phyloP scores from a whole-genome alignment of 2,329 filamentous ascomycete genomes.

The Pseudogymnoascus pannorum region DNA sequence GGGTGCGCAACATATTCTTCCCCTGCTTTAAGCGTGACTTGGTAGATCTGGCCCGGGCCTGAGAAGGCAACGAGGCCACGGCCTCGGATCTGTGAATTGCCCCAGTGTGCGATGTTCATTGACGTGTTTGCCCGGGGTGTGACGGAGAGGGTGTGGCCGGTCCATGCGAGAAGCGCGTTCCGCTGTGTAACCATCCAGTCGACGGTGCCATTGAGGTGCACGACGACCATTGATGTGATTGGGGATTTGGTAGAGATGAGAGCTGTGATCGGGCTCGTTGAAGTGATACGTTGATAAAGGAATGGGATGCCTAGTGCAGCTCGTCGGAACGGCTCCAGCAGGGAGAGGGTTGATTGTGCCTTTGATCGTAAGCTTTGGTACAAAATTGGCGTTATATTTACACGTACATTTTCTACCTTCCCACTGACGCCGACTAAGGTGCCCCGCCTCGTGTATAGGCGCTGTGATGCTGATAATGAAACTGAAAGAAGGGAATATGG shows the following conservation, averaged over 20 bases:
- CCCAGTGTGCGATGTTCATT: slow-evolving; percentile 81
- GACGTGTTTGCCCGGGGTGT: slow-evolving; percentile 67
- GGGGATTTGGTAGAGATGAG: slow-evolving; percentile 83
- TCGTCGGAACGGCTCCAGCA: slow-evolving; percentile 77
- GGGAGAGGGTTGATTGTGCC: slow-evolving; percentile 81
- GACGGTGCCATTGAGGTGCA: slow-evolving; percentile 85
- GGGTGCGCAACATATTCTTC: slow-evolving; percentile 92
- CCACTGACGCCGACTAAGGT: slow-evolving; percentile 86
- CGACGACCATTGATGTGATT: slow-evolving; percentile 75
- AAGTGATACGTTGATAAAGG: slow-evolving; percentile 85
- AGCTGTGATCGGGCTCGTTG: slow-evolving; percentile 79
- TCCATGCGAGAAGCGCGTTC: slow-evolving; percentile 90
- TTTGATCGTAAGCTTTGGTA: slow-evolving; percentile 30
- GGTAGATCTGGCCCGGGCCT: slow-evolving; percentile 83
- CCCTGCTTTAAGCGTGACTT: slow-evolving; percentile 69
- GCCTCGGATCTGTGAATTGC: slow-evolving; percentile 80
- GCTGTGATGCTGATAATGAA: slow-evolving; percentile 85
- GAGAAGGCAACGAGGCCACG: slow-evolving; percentile 78
- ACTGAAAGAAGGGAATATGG: slow-evolving; percentile 93
- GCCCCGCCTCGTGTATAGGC: slow-evolving; percentile 84
- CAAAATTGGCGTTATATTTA: not conserved
- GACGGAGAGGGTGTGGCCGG: slow-evolving; percentile 74
- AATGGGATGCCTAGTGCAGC: slow-evolving; percentile 82
- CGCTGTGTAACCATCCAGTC: slow-evolving; percentile 93
- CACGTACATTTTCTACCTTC: slow-evolving; percentile 75